A percentile compares a stretch with the other conserved stretches of the same genome.
These are phyloP conservation scores for Aaosphaeria pasadenensis DNA, from an alignment of 2,329 filamentous ascomycete genomes.

Conservation along the genomic window DNA sequence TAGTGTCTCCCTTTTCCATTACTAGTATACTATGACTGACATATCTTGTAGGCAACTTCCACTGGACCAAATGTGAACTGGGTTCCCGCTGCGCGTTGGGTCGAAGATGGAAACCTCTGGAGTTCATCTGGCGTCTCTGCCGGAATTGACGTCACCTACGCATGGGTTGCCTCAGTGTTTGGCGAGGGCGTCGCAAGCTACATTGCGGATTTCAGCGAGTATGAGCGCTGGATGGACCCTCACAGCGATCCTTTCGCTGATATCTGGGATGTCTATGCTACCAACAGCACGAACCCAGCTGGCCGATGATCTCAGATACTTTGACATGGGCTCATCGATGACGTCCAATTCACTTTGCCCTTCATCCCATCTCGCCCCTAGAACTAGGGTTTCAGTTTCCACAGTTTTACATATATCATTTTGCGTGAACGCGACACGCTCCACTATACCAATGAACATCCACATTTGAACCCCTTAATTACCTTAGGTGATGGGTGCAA, in stretches of 20 bases:
- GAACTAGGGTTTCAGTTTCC: too few relatives aligned
- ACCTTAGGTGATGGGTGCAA: too few relatives aligned
- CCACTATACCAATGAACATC: too few relatives aligned
- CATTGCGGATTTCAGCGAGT: conserved; percentile 54
- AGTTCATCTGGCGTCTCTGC: conserved; percentile 61
- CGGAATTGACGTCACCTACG: conserved; percentile 60
- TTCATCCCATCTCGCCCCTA: too few relatives aligned
- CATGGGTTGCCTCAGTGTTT: conserved; percentile 53
- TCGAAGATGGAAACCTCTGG: conserved; percentile 65
- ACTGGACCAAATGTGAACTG: conserved; percentile 47
- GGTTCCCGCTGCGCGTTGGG: conserved; percentile 61
- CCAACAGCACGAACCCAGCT: too few relatives aligned
- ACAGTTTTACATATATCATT: too few relatives aligned
- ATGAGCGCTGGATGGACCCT: conserved; percentile 51
- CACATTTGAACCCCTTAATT: too few relatives aligned
- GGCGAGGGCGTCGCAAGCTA: conserved; percentile 50
- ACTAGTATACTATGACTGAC: background rate
- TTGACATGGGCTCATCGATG: too few relatives aligned
- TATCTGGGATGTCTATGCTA: conserved; percentile 12
- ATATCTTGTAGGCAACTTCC: conserved; percentile 36
- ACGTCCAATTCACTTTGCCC: too few relatives aligned
- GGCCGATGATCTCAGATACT: too few relatives aligned
- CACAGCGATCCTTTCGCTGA: conserved; percentile 54
- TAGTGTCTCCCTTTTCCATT: background rate
- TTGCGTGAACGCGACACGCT: too few relatives aligned